Evolutionary conservation across 1,284 basidiomycete genomes (phyloP).

Genomic region (Rhodotorula mucilaginosa): DNA sequence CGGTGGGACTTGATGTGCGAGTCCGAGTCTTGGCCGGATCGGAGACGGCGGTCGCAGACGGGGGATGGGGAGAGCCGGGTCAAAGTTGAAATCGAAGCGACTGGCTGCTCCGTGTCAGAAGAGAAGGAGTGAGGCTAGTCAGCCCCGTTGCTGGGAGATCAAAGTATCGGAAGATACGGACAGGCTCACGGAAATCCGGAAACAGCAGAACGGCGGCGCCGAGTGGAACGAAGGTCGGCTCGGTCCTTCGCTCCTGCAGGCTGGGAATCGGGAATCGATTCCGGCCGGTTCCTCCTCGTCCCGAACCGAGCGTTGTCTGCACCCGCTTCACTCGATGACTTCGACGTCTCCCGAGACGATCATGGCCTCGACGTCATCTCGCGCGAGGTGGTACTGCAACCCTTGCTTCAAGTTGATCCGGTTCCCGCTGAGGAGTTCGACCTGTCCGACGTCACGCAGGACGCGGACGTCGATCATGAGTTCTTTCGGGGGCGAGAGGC

Average conservation of each 20-base stretch:
- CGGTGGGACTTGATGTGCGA: too few species aligned
- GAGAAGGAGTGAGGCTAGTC: too few species aligned
- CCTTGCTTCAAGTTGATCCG: slow-evolving; percentile 83
- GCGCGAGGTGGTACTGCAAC: slow-evolving; percentile 77
- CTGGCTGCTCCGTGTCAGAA: too few species aligned
- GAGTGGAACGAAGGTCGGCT: too few species aligned
- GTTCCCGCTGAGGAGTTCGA: slow-evolving; percentile 78
- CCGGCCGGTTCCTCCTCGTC: neutral
- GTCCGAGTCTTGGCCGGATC: too few species aligned
- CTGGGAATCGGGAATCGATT: neutral
- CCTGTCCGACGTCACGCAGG: slow-evolving; percentile 78
- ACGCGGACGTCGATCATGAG: slow-evolving; percentile 74
- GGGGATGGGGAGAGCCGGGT: too few species aligned
- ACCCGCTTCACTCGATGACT: slow-evolving; percentile 36
- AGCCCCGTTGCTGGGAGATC: too few species aligned
- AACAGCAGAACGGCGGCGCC: too few species aligned
- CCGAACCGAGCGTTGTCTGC: neutral
- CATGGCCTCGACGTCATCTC: slow-evolving; percentile 84
- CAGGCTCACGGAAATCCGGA: too few species aligned
- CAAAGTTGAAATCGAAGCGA: too few species aligned
- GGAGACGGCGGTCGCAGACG: too few species aligned
- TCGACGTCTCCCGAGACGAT: slow-evolving; percentile 89
- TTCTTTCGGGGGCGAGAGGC: slow-evolving; percentile 69
- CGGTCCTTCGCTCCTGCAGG: neutral
- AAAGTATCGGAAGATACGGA: too few species aligned